Conservation (phyloP, 148 eudicot genomes). For the Arctostaphylos glauca region DNA sequence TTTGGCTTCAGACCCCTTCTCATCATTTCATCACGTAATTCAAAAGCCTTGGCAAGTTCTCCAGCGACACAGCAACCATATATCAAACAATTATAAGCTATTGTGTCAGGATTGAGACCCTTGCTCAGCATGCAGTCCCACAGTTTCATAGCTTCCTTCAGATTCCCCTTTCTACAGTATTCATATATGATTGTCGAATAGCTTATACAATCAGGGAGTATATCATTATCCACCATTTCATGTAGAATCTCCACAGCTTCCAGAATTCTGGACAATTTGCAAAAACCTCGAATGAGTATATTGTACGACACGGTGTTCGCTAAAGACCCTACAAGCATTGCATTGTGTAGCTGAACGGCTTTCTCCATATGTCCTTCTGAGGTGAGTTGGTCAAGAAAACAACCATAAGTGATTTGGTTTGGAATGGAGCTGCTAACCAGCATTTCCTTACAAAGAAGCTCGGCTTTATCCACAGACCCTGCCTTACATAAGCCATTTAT, state of each 20-base stretch:
- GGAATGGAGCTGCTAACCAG: conserved; percentile 44
- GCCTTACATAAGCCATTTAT: conserved; percentile 64
- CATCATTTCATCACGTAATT: conserved; percentile 62
- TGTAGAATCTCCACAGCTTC: conserved; percentile 51
- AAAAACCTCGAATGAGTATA: conserved; percentile 72
- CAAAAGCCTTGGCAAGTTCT: conserved; percentile 56
- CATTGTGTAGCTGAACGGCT: conserved; percentile 57
- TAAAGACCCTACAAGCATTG: conserved; percentile 46
- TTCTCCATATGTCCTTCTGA: conserved; percentile 56
- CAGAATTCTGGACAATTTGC: conserved; percentile 63
- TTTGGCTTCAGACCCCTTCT: conserved; percentile 50
- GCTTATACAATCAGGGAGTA: conserved; percentile 79
- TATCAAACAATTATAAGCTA: conserved; percentile 68
- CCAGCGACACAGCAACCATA: conserved; percentile 69
- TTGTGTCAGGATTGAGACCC: conserved; percentile 64
- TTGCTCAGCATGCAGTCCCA: conserved; percentile 71
- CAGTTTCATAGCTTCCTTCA: conserved; percentile 51
- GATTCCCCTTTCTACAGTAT: conserved; percentile 57
- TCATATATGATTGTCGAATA: conserved; percentile 70
- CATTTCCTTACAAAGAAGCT: conserved; percentile 67
- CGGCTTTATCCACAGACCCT: conserved; percentile 60
- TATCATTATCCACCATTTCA: conserved; percentile 51
- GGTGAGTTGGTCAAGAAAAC: conserved; percentile 67
- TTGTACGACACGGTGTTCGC: conserved; percentile 78
- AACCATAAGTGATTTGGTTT: conserved; percentile 71